phyloP scores from a whole-genome alignment of 805 yeast species.

The Komagataella pseudopastoris region DNA sequence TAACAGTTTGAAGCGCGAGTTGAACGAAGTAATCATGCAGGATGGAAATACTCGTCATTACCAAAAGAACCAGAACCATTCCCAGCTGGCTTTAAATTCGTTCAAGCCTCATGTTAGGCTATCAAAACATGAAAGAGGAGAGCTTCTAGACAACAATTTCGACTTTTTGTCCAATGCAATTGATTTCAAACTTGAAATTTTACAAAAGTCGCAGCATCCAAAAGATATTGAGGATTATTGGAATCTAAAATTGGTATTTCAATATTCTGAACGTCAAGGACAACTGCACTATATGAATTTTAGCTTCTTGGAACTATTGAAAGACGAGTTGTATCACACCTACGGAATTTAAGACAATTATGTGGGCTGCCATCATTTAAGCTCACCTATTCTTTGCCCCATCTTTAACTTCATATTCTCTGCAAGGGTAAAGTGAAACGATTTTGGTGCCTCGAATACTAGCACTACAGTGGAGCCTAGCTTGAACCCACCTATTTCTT shows the following conservation, averaged over 20 bases:
- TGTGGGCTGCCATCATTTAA: not conserved
- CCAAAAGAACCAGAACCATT: not conserved
- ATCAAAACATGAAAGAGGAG: not conserved
- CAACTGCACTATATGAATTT: constrained; percentile 30
- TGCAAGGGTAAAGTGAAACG: constrained; percentile 55
- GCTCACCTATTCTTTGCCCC: constrained; percentile 65
- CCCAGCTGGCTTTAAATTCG: not conserved
- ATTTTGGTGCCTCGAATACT: constrained; percentile 88
- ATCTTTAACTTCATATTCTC: constrained; percentile 71
- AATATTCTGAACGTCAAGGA: constrained; percentile 34
- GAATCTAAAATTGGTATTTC: constrained; percentile 49
- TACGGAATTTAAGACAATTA: not conserved
- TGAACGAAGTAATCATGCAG: not conserved
- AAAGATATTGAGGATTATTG: constrained; percentile 39
- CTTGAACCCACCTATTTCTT: constrained; percentile 95
- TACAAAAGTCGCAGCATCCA: constrained; percentile 26
- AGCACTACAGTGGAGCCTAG: constrained; percentile 94
- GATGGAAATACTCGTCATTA: not conserved
- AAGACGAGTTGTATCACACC: constrained; percentile 12
- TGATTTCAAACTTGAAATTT: constrained; percentile 43
- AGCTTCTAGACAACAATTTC: constrained; percentile 3
- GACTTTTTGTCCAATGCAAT: constrained; percentile 27
- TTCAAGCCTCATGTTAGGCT: not conserved
- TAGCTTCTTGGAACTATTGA: constrained; percentile 40
- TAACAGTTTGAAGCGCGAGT: constrained; percentile 11